phyloP scores from a whole-genome alignment of 106 monocot genomes.

The Dendrobium catenatum region DNA sequence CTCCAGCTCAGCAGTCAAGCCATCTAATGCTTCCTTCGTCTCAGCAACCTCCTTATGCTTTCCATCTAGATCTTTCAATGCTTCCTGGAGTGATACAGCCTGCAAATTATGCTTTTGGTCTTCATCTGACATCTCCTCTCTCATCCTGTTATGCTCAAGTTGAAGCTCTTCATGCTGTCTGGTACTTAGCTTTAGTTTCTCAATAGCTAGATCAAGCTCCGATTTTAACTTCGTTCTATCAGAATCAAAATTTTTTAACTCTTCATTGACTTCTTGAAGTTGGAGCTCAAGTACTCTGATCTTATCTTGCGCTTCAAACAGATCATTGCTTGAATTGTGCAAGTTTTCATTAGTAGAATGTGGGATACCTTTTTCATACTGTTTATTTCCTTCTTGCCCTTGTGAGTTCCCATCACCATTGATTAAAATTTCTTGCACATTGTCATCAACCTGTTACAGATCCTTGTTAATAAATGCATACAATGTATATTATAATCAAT shows the following conservation, averaged over 20 bases:
- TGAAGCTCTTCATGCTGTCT: constrained; percentile 43
- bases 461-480: background rate
- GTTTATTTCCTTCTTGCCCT: constrained; percentile 27
- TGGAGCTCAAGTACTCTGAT: constrained; percentile 37
- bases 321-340: background rate
- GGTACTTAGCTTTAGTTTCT: constrained; percentile 33
- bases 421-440: constrained; percentile 19
- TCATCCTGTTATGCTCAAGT: constrained; percentile 45
- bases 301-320: constrained; percentile 30
- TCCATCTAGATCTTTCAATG: constrained; percentile 29
- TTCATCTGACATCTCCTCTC: constrained; percentile 40
- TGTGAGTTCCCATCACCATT: constrained; percentile 17
- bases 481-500: background rate
- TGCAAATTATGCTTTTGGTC: constrained; percentile 38
- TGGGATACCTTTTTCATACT: constrained; percentile 24
- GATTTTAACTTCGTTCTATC: constrained; percentile 38
- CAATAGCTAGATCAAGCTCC: constrained; percentile 29
- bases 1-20: constrained; percentile 34
- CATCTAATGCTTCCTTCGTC: constrained; percentile 40
- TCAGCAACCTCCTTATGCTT: constrained; percentile 49
- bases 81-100: constrained; percentile 40
- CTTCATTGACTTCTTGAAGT: constrained; percentile 26
- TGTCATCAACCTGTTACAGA: constrained; percentile 33
- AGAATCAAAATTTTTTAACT: constrained; percentile 46
- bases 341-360: constrained; percentile 34